Evolutionary conservation across 306 rosid genomes (phyloP).

Genomic region (Cucurbita argyrosperma): DNA sequence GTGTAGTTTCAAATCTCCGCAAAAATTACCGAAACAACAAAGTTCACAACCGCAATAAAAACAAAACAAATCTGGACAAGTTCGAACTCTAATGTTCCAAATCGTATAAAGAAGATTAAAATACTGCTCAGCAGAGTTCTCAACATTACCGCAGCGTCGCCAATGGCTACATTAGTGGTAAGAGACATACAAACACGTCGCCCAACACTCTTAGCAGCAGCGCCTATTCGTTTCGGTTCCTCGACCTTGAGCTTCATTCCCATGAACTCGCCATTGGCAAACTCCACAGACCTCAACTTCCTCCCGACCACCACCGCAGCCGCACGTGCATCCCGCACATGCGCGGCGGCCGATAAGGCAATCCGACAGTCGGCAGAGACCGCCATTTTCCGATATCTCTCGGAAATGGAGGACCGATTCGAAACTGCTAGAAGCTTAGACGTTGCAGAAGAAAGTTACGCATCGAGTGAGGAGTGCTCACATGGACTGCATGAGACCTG

Average conservation of each 20-base stretch:
- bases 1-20: neutral
- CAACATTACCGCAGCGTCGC: conserved; percentile 14
- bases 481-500: conserved; percentile 21
- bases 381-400: conserved; percentile 8
- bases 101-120: too few relatives aligned
- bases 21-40: neutral
- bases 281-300: conserved; percentile 19
- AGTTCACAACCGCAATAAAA: neutral
- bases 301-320: conserved; percentile 8
- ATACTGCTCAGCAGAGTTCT: neutral
- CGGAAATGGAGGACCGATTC: neutral
- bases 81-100: neutral
- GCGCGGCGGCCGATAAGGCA: conserved; percentile 15
- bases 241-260: conserved; percentile 31
- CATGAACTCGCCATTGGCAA: conserved; percentile 31
- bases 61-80: neutral
- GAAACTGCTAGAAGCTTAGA: neutral
- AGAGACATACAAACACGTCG: conserved; percentile 28
- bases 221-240: conserved; percentile 9
- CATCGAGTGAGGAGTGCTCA: neutral
- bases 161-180: conserved; percentile 4
- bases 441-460: neutral
- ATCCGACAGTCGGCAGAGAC: conserved; percentile 28
- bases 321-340: neutral
- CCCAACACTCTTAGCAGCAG: conserved; percentile 1